Evolutionary conservation across 768 basidiomycete genomes (phyloP), one percentile per base, ranked within the genome.

Genomic region (Suillus placidus): DNA sequence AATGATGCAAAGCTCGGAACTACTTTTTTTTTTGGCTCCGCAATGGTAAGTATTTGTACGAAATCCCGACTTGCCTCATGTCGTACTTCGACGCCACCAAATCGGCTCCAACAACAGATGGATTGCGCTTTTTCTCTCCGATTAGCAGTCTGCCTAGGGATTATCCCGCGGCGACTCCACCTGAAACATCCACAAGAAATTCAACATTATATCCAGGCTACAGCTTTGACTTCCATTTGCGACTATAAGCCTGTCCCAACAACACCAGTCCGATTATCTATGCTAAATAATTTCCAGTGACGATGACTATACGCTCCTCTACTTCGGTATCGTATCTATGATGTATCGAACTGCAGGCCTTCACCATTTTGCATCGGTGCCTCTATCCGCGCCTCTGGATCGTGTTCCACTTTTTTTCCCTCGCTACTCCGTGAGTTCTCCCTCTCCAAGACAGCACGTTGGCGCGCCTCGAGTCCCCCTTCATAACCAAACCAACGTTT

Each of bases 401-500:
- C 67, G 12, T 35, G 42, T 63, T 60, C 18, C 45, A 49, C 47
- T 51, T 42, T 45, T 30, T 51, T 16, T 10, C 14, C 14, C 5
- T 16, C 26, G 54, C 47, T 6, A 4, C 30, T 32, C 51, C 45
- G 13, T 56, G 54, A 23, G 30, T 63, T 18, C 49, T 32, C 52
- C 62, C 42, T 57, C 65, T 61, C 67, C 71, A 60, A 76, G 18
- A 82, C 73, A 20, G 81, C 78, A 6, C 71, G 73, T 67, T 78
- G 84, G 45, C 82, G 75, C 20, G 80, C 74, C 71, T 81, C 80
- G 32, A 81, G 69, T 6, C 88, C 87, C 9, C 87, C 88, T 67
- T 85, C 82, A 72, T 84, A 90, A 8, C 90, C 88, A 71, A 89
- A 79, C 88, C 89, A 90, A 47, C 83, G 78, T 51, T 74, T 65